Evolutionary conservation across 805 yeast species (phyloP), one percentile per base, ranked within the genome.

Genomic region (Kluyveromyces wickerhamii): DNA sequence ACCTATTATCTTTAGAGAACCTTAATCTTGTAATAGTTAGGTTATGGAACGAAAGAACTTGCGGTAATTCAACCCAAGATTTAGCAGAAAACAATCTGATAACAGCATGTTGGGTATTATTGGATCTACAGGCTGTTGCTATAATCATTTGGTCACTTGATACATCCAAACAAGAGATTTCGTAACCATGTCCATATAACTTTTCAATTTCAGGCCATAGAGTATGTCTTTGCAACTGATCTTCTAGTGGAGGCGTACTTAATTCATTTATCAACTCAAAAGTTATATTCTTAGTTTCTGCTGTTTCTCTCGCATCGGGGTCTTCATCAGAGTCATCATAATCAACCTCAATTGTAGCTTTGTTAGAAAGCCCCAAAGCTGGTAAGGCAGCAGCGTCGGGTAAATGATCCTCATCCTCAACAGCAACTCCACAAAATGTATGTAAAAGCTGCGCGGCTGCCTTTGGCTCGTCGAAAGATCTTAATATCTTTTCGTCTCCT

Each of bases 171-270:
- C 89, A 71, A 0, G 86, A 75, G 24, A 88, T 76, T 55, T 94
- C 99, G 59, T 86, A 94, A 7, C 99, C 99, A 57, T 92, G 99
- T 0, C 99, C 99, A 51, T 92, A 92, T 28, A 92, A 60, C 55
- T 92, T 92, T 49, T 92, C 98, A 37, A 80, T 64, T 53, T 92
- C 99, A 0, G 98, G 98, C 80, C 94, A 92, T 35, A 92, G 64
- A 0, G 97, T 84, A 52, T 79, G 85, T 50, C 97, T 71, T 55
- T 92, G 97, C 18, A 92, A 64, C 41, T 84, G 83, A 49, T 89
- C 96, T 56, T 92, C 99, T 29, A 80, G 61, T 0, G 98, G 97
- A 7, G 95, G 88, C 0, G 60, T 52, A 0, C 44, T 42, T 28
- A 82, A 58, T 0, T 65, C 48, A 4, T 64, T 54, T 15, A 77